Evolutionary conservation across 352 stramenopile species (phyloP).

Genomic region (Pythium plurisporium): DNA sequence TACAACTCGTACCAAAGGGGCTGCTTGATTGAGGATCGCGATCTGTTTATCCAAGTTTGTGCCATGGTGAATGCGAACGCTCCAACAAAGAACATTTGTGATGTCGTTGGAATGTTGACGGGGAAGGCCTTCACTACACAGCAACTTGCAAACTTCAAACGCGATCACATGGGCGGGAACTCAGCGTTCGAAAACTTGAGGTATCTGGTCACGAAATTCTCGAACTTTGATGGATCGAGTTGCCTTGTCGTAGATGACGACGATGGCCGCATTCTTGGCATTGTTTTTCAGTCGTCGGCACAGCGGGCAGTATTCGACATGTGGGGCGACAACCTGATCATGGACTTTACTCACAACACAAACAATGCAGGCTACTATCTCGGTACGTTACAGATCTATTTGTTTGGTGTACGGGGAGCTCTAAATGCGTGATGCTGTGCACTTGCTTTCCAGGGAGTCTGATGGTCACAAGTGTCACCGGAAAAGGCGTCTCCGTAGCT

Average conservation of each 20-base stretch:
- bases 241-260: constrained; percentile 5
- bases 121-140: neutral
- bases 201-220: neutral
- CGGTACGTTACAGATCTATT: too few relatives aligned
- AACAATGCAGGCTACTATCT: constrained; percentile 26
- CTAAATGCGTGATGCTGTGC: too few relatives aligned
- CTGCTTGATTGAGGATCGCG: neutral
- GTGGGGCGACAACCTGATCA: constrained; percentile 18
- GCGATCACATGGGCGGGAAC: neutral
- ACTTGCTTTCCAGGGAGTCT: neutral
- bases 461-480: constrained; percentile 18
- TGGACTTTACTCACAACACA: constrained; percentile 26
- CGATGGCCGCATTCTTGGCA: neutral
- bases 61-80: neutral
- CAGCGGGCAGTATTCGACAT: constrained; percentile 11
- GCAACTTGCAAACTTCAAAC: constrained; percentile 4
- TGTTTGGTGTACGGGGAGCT: too few relatives aligned
- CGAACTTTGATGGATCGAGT: neutral
- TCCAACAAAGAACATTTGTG: neutral
- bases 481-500: constrained; percentile 16
- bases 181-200: neutral
- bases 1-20: neutral
- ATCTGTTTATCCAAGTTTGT: too few relatives aligned
- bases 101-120: neutral
- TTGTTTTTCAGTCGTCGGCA: constrained; percentile 8